phyloP scores from a whole-genome alignment of 371 early-diverging fungal genomes.

The Basidiobolus meristosporus region DNA sequence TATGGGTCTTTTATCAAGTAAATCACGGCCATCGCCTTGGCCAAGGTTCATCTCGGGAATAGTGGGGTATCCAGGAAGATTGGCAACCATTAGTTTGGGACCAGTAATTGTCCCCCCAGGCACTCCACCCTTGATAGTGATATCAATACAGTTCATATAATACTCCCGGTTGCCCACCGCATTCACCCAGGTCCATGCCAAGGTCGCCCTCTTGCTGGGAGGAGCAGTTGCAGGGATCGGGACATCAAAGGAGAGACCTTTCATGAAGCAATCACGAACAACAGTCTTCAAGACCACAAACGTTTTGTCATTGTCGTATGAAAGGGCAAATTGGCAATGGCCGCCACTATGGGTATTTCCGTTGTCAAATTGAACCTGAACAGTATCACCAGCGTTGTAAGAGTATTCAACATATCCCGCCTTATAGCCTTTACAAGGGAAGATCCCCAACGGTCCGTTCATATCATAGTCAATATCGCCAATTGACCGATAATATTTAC shows the following conservation, averaged over 20 bases:
- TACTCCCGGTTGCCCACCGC: conserved; percentile 36
- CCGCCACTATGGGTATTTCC: conserved; percentile 20
- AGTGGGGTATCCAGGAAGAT: conserved; percentile 11
- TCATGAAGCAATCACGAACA: neutral
- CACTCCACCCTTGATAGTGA: conserved; percentile 16
- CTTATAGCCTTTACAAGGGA: conserved; percentile 1
- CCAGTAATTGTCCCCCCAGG: conserved; percentile 16
- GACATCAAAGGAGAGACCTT: neutral
- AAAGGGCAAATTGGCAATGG: conserved; percentile 38
- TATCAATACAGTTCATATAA: conserved; percentile 46
- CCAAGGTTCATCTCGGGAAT: conserved; percentile 21
- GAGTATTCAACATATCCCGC: neutral
- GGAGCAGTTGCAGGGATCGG: neutral
- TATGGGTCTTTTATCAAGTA: conserved; percentile 9
- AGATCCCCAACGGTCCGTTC: conserved; percentile 2
- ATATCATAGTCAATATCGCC: conserved; percentile 3
- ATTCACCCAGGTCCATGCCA: conserved; percentile 4
- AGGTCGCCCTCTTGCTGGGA: neutral
- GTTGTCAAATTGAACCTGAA: neutral
- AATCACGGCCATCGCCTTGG: conserved; percentile 12
- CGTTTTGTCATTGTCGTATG: conserved; percentile 25
- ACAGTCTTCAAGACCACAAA: conserved; percentile 19
- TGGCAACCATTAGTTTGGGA: conserved; percentile 21
- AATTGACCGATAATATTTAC: conserved; percentile 1
- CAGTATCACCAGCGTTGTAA: neutral